Evolutionary conservation across 345 rosid species (phyloP).

Genomic region (Hibiscus syriacus): DNA sequence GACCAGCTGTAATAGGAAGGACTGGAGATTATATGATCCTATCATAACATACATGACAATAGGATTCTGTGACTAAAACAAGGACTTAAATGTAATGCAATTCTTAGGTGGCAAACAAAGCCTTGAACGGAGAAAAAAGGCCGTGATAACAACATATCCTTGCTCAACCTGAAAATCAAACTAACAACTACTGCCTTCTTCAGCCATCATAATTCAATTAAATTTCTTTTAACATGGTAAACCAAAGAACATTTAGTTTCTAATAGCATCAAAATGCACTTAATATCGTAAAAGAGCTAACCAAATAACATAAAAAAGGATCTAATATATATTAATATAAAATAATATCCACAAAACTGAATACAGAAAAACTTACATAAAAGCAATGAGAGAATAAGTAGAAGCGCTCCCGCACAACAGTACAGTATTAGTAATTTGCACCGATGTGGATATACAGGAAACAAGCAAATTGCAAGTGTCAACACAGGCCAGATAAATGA

Average conservation of each 20-base stretch:
- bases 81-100: no score
- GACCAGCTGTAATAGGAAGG: no score
- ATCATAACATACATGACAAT: no score
- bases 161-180: background rate
- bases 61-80: no score
- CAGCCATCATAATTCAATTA: background rate
- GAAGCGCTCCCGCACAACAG: conserved; percentile 77
- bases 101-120: no score
- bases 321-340: background rate
- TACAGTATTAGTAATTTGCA: conserved; percentile 80
- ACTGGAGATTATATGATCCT: no score
- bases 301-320: background rate
- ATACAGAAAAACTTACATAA: conserved; percentile 33
- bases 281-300: background rate
- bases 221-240: background rate
- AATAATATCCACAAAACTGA: conserved; percentile 5
- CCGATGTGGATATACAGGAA: conserved; percentile 92
- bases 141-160: background rate
- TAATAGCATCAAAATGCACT: background rate
- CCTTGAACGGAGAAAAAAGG: background rate
- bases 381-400: conserved; percentile 75
- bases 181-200: background rate
- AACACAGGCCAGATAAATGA: conserved; percentile 67
- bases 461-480: conserved; percentile 91
- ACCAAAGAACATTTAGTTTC: background rate